These are phyloP conservation scores for Rhododendron ovatum DNA, from an alignment of 148 eudicot species.

Conservation along the genomic window DNA sequence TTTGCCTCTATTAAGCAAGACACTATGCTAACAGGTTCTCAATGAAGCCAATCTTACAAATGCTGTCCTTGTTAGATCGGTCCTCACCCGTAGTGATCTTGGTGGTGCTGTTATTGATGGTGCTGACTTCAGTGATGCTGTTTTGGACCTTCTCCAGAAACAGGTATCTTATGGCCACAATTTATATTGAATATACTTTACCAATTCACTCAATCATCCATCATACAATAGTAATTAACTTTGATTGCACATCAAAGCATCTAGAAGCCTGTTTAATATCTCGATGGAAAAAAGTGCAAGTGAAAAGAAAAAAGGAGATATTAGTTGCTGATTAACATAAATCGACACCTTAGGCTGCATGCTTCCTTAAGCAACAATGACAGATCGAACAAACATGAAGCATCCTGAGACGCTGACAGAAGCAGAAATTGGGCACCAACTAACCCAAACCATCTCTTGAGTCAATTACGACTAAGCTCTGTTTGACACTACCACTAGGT, in stretches of 20 bases:
- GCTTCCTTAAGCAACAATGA: not conserved
- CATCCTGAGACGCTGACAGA: not conserved
- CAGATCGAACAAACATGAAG: not conserved
- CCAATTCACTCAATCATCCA: not conserved
- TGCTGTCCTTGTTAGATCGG: constrained; percentile 82
- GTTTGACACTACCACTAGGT: not conserved
- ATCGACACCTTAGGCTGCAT: not conserved
- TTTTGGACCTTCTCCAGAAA: constrained; percentile 76
- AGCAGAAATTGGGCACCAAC: not conserved
- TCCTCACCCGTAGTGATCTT: constrained; percentile 96
- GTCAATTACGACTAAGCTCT: not conserved
- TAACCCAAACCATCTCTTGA: not conserved
- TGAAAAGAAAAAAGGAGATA: not conserved
- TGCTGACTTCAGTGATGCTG: constrained; percentile 98
- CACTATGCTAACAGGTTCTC: constrained; percentile 42
- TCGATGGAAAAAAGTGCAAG: not conserved
- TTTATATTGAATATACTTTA: not conserved
- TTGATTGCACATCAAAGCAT: not conserved
- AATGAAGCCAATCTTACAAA: constrained; percentile 94
- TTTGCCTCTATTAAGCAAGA: not conserved
- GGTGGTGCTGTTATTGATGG: constrained; percentile 90
- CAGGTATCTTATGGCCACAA: constrained; percentile 39
- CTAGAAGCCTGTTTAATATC: not conserved
- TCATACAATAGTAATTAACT: not conserved
- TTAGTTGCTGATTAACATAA: not conserved